Evolutionary conservation across 2,329 filamentous ascomycete genomes (phyloP).

Genomic region (Xenosphaeropsis pyriputrescens): DNA sequence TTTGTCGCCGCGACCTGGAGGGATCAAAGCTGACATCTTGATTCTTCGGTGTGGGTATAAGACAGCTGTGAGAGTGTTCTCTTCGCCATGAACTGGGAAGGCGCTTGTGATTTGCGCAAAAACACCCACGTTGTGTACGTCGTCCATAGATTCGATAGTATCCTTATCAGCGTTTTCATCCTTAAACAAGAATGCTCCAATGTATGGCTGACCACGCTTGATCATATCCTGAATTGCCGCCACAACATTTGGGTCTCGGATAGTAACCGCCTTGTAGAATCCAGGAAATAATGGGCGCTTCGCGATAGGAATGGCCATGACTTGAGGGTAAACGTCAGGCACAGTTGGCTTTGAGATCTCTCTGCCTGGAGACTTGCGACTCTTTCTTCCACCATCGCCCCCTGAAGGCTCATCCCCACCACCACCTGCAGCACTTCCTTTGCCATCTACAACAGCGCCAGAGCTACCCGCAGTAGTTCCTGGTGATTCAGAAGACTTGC

Average conservation of each 20-base stretch:
- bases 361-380: constrained; percentile 49
- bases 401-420: constrained; percentile 14
- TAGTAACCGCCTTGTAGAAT: constrained; percentile 98
- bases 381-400: constrained; percentile 53
- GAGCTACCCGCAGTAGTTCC: constrained; percentile 5
- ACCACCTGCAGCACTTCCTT: constrained; percentile 10
- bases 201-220: constrained; percentile 91
- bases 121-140: constrained; percentile 91
- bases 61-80: constrained; percentile 77
- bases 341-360: constrained; percentile 77
- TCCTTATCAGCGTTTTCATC: constrained; percentile 91
- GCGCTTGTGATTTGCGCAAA: constrained; percentile 97
- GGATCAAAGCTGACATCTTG: constrained; percentile 70
- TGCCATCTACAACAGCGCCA: constrained; percentile 11
- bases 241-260: constrained; percentile 82
- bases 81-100: constrained; percentile 79
- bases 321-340: constrained; percentile 91
- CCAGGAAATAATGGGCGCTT: constrained; percentile 90
- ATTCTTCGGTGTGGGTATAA: constrained; percentile 93
- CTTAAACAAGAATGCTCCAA: constrained; percentile 93
- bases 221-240: constrained; percentile 92
- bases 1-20: constrained; percentile 34
- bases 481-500: constrained; percentile 9
- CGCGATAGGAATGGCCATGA: constrained; percentile 92
- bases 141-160: constrained; percentile 75